Percentiles rank a stretch among this genome's conserved stretches.
phyloP scores from a whole-genome alignment of 768 basidiomycete genomes.

The Lactarius psammicola region DNA sequence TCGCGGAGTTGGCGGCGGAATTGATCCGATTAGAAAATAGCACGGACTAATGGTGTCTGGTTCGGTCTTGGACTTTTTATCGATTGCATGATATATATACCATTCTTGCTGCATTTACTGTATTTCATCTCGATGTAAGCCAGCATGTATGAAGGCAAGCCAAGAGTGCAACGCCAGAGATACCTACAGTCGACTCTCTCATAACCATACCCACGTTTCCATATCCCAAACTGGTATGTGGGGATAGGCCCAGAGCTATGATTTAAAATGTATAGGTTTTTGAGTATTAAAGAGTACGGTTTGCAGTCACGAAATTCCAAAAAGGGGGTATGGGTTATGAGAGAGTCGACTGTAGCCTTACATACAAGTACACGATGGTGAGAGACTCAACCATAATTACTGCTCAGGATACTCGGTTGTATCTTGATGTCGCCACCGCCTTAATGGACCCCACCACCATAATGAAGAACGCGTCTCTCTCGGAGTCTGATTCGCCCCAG shows the following conservation, averaged over 20 bases:
- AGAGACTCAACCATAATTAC: neutral
- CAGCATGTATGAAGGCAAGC: neutral
- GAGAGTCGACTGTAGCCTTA: too few species aligned
- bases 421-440: conserved; percentile 73
- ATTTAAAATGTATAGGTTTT: too few species aligned
- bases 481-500: neutral
- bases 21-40: conserved; percentile 52
- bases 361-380: neutral
- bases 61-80: neutral
- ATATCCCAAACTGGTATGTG: too few species aligned
- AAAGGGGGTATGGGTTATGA: too few species aligned
- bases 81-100: neutral
- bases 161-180: neutral
- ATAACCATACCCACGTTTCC: too few species aligned
- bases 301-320: too few species aligned
- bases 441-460: conserved; percentile 82
- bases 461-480: conserved; percentile 33
- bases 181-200: too few species aligned
- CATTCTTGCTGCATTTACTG: neutral
- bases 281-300: too few species aligned
- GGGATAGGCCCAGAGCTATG: too few species aligned
- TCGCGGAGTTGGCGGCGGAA: conserved; percentile 61
- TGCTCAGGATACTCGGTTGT: conserved; percentile 59
- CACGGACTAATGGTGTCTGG: neutral
- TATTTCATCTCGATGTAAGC: neutral